phyloP scores from a whole-genome alignment of 78 protist genomes.

The Tieghemostelium lacteum region DNA sequence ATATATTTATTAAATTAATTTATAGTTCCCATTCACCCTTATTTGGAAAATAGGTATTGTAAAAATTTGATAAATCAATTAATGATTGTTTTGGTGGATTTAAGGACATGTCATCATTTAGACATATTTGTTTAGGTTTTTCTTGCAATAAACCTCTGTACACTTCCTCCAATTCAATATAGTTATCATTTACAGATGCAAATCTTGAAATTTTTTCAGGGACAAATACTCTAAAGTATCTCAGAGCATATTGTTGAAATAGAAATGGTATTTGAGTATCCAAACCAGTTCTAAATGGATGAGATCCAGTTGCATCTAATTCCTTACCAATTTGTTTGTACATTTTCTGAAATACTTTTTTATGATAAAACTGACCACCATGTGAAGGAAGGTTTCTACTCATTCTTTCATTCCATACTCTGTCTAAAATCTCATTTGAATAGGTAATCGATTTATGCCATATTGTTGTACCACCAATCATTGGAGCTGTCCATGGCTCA shows the following conservation, averaged over 20 bases:
- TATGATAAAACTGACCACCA: too few relatives aligned
- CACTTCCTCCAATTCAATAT: neutral
- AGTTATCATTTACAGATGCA: neutral
- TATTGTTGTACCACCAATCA: too few relatives aligned
- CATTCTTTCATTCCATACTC: too few relatives aligned
- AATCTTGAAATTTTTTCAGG: neutral
- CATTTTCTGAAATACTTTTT: neutral
- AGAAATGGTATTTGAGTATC: neutral
- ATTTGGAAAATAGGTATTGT: neutral
- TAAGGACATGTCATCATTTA: neutral
- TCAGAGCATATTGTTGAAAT: neutral
- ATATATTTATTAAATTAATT: too few relatives aligned
- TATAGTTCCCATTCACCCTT: neutral
- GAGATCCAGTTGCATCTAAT: too few relatives aligned
- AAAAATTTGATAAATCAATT: neutral
- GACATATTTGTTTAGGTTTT: neutral
- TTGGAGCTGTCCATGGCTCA: too few relatives aligned
- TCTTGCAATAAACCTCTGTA: neutral
- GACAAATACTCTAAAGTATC: neutral
- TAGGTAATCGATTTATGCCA: too few relatives aligned
- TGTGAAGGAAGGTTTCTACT: too few relatives aligned
- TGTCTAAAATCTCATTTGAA: too few relatives aligned
- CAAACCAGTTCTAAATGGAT: neutral
- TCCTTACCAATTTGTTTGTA: too few relatives aligned
- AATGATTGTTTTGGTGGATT: neutral